Base-by-base conservation (phyloP, 352 stramenopile species). In the Globisporangium recalcitrans region DNA sequence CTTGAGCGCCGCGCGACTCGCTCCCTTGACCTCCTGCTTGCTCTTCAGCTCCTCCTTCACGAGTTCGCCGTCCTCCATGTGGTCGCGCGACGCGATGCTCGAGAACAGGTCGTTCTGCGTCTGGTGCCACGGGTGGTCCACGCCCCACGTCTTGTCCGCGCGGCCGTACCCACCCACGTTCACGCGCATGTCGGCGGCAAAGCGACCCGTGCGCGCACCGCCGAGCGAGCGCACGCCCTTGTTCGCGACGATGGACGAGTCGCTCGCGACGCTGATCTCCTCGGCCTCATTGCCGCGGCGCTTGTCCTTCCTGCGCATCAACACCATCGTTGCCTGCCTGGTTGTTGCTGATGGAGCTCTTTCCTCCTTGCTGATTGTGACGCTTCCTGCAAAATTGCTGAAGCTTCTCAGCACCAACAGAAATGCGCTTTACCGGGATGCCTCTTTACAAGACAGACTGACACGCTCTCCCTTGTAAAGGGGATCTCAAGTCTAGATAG, bases 111-210 rank as follows among this genome's bases (percentile, higher is more conserved):
- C 71, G 32, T 81, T 72, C 52, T 71, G 66, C 27, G 79, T 90
- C 61, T 80, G 73, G 60, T 92, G 83, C 83, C 81, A 90, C 59
- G 80, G 80, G 67, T 90, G 80, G 69, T 92, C 83, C 48, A 90
- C 78, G 51, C 77, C 79, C 79, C 80, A 90, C 31, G 78, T 90
- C 55, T 89, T 78, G 73, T 92, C 81, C n/a, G 79, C 69, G 48
- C 83, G 83, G 1, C 83, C 83, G 67, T 92, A 92, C 55, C 81
- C 81, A 27, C 83, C 80, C 8, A 89, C 70, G 26, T 74, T 80
- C 26, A 86, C 70, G 58, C 83, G 83, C 83, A 92, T 92, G 67
- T 92, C 83, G 54, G 83, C 83, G 27, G 83, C 83, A 54, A 92
- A 92, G 26, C 81, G 80, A 16, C 83, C 83, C 0, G 77, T 74